Evolutionary conservation across 2,329 filamentous ascomycete species (phyloP).

Genomic region (Fusarium euwallaceae): DNA sequence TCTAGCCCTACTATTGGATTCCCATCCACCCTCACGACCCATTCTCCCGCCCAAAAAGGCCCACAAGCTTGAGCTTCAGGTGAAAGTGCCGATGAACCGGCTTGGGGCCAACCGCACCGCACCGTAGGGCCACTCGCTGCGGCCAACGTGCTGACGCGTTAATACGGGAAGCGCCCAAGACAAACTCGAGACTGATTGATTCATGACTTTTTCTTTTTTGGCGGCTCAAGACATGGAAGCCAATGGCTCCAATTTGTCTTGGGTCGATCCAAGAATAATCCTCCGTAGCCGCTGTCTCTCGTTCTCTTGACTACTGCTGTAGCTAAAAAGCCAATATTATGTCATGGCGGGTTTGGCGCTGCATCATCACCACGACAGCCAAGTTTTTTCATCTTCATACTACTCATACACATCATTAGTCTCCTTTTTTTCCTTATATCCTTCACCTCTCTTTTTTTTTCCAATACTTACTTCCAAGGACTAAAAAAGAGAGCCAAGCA

Average conservation of each 20-base stretch:
- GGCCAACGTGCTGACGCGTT: conserved; percentile 46
- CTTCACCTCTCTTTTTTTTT: conserved; percentile 8
- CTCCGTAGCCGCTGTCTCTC: not conserved
- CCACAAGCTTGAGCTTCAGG: conserved; percentile 36
- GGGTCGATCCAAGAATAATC: conserved; percentile 6
- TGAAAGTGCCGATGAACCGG: conserved; percentile 42
- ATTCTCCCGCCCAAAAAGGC: conserved; percentile 3
- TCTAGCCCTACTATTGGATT: conserved; percentile 2
- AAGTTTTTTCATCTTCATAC: conserved; percentile 14
- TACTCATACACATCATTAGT: not conserved
- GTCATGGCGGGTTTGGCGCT: conserved; percentile 35
- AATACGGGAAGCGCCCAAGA: conserved; percentile 24
- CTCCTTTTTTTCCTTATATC: conserved; percentile 11
- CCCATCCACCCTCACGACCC: conserved; percentile 3
- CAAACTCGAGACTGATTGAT: not conserved
- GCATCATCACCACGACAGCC: conserved; percentile 31
- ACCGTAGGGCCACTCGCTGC: conserved; percentile 24
- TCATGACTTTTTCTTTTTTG: conserved; percentile 12
- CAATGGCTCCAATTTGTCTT: conserved; percentile 19
- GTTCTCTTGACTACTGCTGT: not conserved
- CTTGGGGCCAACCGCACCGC: conserved; percentile 20
- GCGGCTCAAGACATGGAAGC: conserved; percentile 26
- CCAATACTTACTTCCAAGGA: conserved; percentile 7
- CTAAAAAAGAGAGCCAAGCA: conserved; percentile 30
- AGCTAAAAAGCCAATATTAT: conserved; percentile 28